Conservation (phyloP, 2,329 filamentous ascomycete species). For the Fusarium veterinarium region DNA sequence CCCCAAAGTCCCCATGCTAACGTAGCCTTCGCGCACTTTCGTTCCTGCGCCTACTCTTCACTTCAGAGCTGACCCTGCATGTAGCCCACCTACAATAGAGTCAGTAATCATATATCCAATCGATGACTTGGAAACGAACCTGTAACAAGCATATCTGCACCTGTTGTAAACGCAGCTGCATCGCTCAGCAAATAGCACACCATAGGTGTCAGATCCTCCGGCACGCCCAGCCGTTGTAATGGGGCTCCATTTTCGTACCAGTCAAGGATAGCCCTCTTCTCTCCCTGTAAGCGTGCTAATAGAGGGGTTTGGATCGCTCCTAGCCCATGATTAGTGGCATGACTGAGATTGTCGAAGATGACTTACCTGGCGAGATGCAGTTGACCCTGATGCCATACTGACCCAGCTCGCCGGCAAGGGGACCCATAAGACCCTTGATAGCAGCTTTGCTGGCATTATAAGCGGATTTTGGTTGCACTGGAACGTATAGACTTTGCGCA, state of each 20-base stretch:
- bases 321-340: background rate
- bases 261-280: background rate
- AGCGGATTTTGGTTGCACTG: background rate
- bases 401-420: background rate
- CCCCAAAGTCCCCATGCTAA: fast-evolving
- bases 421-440: background rate
- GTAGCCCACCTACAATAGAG: background rate
- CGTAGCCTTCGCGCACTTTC: fast-evolving
- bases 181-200: background rate
- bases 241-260: background rate
- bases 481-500: background rate
- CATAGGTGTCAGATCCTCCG: background rate
- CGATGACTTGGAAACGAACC: background rate
- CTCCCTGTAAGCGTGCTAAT: background rate
- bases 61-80: background rate
- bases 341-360: background rate
- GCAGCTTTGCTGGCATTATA: background rate
- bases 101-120: background rate
- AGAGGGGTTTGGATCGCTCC: background rate
- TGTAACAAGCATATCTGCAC: conserved; percentile 1
- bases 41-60: background rate
- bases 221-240: background rate
- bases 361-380: background rate
- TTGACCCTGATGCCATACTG: conserved; percentile 3
- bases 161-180: background rate